Base-by-base conservation (phyloP, 2,329 filamentous ascomycete species). In the Colletotrichum sublineola region DNA sequence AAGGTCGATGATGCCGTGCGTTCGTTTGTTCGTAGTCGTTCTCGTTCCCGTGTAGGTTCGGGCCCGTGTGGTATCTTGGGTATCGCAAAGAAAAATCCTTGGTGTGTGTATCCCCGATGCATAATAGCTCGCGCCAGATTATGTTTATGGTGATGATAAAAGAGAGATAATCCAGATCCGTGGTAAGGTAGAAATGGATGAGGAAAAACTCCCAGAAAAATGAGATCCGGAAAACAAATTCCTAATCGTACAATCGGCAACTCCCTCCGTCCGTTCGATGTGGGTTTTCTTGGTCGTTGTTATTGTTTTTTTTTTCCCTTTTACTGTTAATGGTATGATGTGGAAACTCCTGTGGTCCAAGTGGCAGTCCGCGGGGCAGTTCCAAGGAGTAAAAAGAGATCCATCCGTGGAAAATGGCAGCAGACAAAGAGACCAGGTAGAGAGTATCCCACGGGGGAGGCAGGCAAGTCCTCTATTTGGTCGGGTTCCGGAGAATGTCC, bases 401-500 rank as follows among this genome's bases (percentile, higher is more conserved):
- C 53, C 61, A 46, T 42, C 56, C 55, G 11, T 24, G 20, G 42
- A 3, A 42, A 33, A 50, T 57, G 57, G 56, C 9, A 40, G 56
- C 63, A 68, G 65, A 68, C 40, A 62, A 63, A 20, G 69, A 76
- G 66, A 76, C 61, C 70, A 75, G 72, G 63, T 42, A 46, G 44
- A 70, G 63, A 68, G 48, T 56, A 50, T 63, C 55, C 53, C 20
- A 20, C 0, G 44, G 24, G 40, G 24, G 18, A 20, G 33, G 6
- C 6, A 38, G 46, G 29, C 50, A 42, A 58, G 68, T 79, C 79
- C 53, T 67, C 29, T 88, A 91, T 78, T 85, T 82, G 76, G 86
- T 87, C 52, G 90, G 90, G 78, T 87, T 86, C 76, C 84, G 84
- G 73, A 98, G 86, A 77, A 98, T 96, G 38, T 96, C 93, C 78